A percentile compares a stretch with the other conserved stretches of the same genome.
Evolutionary conservation across 768 basidiomycete species (phyloP).

Genomic region (Mycena alexandri): DNA sequence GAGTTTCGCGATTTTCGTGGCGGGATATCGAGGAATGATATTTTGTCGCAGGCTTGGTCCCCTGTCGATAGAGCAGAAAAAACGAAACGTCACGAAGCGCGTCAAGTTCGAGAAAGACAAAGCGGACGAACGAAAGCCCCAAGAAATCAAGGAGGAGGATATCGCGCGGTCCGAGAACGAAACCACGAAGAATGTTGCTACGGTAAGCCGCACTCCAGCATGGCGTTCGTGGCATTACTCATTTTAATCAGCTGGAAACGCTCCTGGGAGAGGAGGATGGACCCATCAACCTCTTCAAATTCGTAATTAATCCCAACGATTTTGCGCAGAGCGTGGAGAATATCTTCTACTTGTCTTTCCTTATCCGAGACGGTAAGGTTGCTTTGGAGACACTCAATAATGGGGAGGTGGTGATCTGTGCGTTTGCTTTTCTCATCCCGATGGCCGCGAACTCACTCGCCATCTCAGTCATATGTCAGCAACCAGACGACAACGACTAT

Average conservation of each 20-base stretch:
- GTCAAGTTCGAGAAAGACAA: slow-evolving; percentile 80
- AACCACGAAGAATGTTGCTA: slow-evolving; percentile 86
- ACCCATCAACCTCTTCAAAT: slow-evolving; percentile 83
- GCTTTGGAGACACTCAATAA: slow-evolving; percentile 76
- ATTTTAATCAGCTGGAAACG: slow-evolving; percentile 64
- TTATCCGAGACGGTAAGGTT: slow-evolving; percentile 88
- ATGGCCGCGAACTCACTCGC: background rate
- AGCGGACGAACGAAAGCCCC: slow-evolving; percentile 76
- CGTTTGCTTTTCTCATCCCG: slow-evolving; percentile 42
- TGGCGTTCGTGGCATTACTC: background rate
- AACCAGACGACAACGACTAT: slow-evolving; percentile 75
- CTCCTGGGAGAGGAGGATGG: slow-evolving; percentile 64
- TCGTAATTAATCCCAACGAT: slow-evolving; percentile 90
- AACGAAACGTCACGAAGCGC: slow-evolving; percentile 70
- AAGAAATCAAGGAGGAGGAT: slow-evolving; percentile 87
- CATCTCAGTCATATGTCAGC: slow-evolving; percentile 69
- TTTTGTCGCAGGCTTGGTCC: slow-evolving; percentile 87
- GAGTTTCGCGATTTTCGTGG: slow-evolving; percentile 39
- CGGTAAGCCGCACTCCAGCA: slow-evolving; percentile 58
- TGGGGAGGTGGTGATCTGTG: slow-evolving; percentile 84
- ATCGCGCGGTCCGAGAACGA: slow-evolving; percentile 88
- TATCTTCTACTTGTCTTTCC: slow-evolving; percentile 93
- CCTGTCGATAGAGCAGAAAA: slow-evolving; percentile 87
- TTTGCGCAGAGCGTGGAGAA: slow-evolving; percentile 98
- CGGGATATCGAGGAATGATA: slow-evolving; percentile 22